Evolutionary conservation across 1,284 basidiomycete species (phyloP), one percentile per base, ranked within the genome.

Genomic region (Apiotrichum veenhuisii): DNA sequence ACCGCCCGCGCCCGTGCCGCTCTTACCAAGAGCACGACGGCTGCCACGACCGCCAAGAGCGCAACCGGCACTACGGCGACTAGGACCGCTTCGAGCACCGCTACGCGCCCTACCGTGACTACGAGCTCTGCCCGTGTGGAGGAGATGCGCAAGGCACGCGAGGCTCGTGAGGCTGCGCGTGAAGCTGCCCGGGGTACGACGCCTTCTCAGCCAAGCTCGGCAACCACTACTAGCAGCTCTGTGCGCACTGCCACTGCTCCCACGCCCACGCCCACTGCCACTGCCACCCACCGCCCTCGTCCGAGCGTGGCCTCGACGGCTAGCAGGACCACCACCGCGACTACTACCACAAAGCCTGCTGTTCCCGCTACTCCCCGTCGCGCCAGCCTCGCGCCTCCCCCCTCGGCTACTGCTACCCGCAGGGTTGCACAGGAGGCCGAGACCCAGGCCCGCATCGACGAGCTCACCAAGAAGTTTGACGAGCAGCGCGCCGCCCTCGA

Each of bases 401-500:
- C 48, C 12, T 27, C 51, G 5, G 34, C 47, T 12, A 18, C 40
- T 7, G 45, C 47, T 18, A 27, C 54, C 3, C 52, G 52, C 50
- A 55, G 52, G 55, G 46, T 38, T 17, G 58, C 52, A n/a, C 41
- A 54, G 7, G 58, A 54, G 30, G 38, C 50, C 7, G 55, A 60
- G 44, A 50, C 54, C n/a, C 54, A 59, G 47, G 40, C 57, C 3
- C 52, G 58, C 12, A 53, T 55, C 14, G 49, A 60, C 20, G 61
- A 52, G 41, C 46, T 55, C 34, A 55, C 58, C 36, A 58, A 54
- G 49, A 55, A 58, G 50, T 58, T 58, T 33, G 59, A 61, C 47
- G 59, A 61, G 43, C 50, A 61, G 55, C 63, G 65, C 42, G 46
- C 48, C 2, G 64, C 52, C 18, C 61, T 64, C 42, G 69, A 67